Conservation (phyloP, 2,329 filamentous ascomycete species). For the Dothistroma septosporum region DNA sequence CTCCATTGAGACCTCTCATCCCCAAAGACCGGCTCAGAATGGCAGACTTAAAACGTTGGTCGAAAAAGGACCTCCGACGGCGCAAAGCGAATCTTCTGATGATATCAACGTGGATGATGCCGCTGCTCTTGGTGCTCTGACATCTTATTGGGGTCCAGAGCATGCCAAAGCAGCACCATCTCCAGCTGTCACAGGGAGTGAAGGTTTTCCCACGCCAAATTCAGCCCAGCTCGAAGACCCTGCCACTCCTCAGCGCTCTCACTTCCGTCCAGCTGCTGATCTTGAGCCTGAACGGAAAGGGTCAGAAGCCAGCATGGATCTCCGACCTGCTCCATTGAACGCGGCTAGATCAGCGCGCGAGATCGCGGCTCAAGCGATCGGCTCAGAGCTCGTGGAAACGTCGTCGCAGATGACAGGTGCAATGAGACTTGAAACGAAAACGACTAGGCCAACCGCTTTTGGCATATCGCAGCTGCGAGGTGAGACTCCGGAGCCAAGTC, state of each 20-base stretch:
- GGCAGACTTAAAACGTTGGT: conserved; percentile 12
- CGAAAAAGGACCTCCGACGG: conserved; percentile 15
- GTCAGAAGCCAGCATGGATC: conserved; percentile 23
- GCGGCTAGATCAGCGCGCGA: conserved; percentile 12
- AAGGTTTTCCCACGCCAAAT: conserved; percentile 1
- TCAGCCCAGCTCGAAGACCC: conserved; percentile 8
- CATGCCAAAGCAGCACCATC: conserved; percentile 2
- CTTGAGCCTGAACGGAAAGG: conserved; percentile 7
- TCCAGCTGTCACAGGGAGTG: background rate
- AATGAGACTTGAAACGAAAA: background rate
- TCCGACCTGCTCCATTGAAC: conserved; percentile 32
- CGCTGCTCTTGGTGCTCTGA: conserved; percentile 24
- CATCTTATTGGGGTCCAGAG: conserved; percentile 28
- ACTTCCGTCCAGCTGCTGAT: conserved; percentile 20
- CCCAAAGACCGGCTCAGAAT: conserved; percentile 11
- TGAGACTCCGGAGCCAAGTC: conserved; percentile 1
- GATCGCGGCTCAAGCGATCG: background rate
- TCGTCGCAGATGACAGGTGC: background rate
- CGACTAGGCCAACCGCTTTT: background rate
- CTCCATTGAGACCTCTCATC: conserved; percentile 17
- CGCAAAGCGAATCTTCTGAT: conserved; percentile 22
- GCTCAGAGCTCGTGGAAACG: conserved; percentile 12
- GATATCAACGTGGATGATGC: conserved; percentile 24
- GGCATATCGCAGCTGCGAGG: background rate
- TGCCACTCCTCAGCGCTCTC: conserved; percentile 27